Conservation (phyloP, 164 flowering plant species). For the Brasenia schreberi region DNA sequence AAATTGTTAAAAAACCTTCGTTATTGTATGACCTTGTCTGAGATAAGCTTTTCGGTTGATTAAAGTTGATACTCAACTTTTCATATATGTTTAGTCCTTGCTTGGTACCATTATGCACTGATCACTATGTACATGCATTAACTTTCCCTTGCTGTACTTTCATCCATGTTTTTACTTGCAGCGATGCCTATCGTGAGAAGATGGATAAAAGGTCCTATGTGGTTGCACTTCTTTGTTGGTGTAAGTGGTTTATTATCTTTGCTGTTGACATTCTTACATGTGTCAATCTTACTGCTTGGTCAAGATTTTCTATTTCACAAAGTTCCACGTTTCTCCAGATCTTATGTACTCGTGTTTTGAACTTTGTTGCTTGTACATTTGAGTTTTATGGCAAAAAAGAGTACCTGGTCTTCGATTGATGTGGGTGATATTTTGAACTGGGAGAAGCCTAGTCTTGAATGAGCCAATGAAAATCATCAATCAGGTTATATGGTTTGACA, state of each 20-base stretch:
- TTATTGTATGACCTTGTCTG: neutral
- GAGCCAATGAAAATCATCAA: too few species aligned
- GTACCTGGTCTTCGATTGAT: too few species aligned
- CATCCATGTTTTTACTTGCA: constrained; percentile 19
- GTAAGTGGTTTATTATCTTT: constrained; percentile 29
- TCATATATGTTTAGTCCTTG: neutral
- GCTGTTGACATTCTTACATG: neutral
- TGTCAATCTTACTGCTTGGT: neutral
- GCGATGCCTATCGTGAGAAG: constrained; percentile 81
- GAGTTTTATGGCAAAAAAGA: too few species aligned
- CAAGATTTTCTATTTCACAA: neutral
- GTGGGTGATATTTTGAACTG: too few species aligned
- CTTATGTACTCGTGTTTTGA: too few species aligned
- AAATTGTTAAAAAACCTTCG: neutral
- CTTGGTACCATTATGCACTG: neutral
- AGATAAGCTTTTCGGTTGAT: neutral
- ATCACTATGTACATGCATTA: too few species aligned
- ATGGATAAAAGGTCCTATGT: constrained; percentile 81
- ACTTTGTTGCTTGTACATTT: too few species aligned
- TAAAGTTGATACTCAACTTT: neutral
- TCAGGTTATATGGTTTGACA: too few species aligned
- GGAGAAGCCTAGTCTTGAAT: too few species aligned
- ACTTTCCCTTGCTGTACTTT: neutral
- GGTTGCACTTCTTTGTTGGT: constrained; percentile 61
- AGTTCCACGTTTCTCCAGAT: neutral